phyloP scores from a whole-genome alignment of 2,329 filamentous ascomycete genomes.

The Epichloe elymi region DNA sequence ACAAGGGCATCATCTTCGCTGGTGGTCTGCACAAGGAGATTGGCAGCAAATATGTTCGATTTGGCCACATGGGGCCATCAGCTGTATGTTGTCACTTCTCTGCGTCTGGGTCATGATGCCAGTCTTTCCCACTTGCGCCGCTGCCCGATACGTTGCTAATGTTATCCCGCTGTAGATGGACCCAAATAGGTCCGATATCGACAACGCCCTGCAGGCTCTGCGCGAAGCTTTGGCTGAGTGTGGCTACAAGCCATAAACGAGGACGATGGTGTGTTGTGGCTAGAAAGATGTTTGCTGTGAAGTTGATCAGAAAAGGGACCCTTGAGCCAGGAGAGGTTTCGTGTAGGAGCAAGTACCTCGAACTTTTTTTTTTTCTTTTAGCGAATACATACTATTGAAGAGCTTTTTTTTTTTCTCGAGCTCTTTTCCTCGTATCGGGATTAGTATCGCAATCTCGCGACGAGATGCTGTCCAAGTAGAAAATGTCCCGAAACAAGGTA shows the following conservation, averaged over 20 bases:
- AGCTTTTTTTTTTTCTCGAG: no score
- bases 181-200: conserved; percentile 64
- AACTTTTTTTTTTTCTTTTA: not conserved
- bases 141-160: not conserved
- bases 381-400: not conserved
- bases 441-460: no score
- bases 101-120: not conserved
- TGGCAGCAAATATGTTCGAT: conserved; percentile 81
- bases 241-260: conserved; percentile 41
- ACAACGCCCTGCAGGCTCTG: conserved; percentile 68
- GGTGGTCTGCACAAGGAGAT: conserved; percentile 95
- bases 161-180: conserved; percentile 42
- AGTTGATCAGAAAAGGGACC: not conserved
- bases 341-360: not conserved
- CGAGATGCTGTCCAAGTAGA: no score
- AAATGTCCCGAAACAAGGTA: no score
- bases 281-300: not conserved
- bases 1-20: conserved; percentile 86
- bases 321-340: not conserved
- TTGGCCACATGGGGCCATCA: conserved; percentile 96
- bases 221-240: conserved; percentile 62
- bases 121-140: not conserved
- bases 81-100: conserved; percentile 40
- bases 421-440: no score
- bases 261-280: not conserved